phyloP scores from a whole-genome alignment of 1,284 basidiomycete species.

The Volvariella surrecta region DNA sequence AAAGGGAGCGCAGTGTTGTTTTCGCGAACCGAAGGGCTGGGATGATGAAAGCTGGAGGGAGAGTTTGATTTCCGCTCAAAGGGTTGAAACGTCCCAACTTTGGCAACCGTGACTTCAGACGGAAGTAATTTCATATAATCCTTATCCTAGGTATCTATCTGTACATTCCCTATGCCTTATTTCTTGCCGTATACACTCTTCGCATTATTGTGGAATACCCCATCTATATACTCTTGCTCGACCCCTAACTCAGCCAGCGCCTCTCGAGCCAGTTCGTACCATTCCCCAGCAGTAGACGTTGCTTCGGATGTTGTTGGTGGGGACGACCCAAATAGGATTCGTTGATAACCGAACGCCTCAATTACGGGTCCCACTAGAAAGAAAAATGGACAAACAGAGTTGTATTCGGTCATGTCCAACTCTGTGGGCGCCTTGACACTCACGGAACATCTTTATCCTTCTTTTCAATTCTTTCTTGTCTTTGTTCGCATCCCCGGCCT shows the following conservation, averaged over 20 bases:
- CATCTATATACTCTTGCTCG: conserved; percentile 70
- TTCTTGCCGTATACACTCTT: conserved; percentile 45
- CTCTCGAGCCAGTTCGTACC: conserved; percentile 79
- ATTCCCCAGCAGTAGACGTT: conserved; percentile 47
- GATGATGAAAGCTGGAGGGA: too few species aligned
- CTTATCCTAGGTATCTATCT: too few species aligned
- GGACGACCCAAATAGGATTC: conserved; percentile 54
- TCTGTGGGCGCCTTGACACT: conserved; percentile 30
- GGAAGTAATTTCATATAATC: too few species aligned
- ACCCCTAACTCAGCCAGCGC: conserved; percentile 77
- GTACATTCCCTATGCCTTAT: background rate
- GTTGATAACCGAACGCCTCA: conserved; percentile 53
- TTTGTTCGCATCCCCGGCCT: conserved; percentile 34
- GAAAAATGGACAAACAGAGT: background rate
- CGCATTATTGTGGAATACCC: conserved; percentile 64
- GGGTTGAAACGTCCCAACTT: too few species aligned
- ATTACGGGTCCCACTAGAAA: conserved; percentile 66
- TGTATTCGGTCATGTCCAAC: background rate
- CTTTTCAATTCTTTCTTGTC: conserved; percentile 65
- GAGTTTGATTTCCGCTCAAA: too few species aligned
- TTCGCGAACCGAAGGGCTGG: too few species aligned
- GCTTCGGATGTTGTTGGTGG: conserved; percentile 36
- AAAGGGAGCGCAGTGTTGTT: too few species aligned
- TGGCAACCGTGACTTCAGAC: too few species aligned
- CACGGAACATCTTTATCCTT: conserved; percentile 84